Evolutionary conservation across 495 filamentous ascomycete species (phyloP).

Genomic region (Hypoxylon fuscum): DNA sequence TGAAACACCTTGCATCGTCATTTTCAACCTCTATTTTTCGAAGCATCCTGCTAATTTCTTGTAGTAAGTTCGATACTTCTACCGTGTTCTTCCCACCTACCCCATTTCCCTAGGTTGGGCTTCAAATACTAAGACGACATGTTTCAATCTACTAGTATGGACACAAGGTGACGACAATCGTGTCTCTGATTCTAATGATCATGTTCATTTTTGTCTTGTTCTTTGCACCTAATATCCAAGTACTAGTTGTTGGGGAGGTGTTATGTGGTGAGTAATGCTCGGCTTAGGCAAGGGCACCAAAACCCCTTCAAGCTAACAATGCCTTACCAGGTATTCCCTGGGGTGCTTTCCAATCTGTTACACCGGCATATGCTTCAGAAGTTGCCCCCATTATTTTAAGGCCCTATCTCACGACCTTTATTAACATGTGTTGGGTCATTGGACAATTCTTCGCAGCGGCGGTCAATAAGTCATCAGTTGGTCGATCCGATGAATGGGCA

Average conservation of each 20-base stretch:
- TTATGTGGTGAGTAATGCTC: slow-evolving; percentile 49
- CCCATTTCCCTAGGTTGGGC: too few species aligned
- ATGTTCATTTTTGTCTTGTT: slow-evolving; percentile 63
- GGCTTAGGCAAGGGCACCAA: too few species aligned
- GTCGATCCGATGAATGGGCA: slow-evolving; percentile 64
- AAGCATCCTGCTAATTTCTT: too few species aligned
- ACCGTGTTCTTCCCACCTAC: too few species aligned
- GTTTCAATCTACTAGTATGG: too few species aligned
- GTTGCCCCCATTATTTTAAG: slow-evolving; percentile 70
- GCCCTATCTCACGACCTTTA: slow-evolving; percentile 73
- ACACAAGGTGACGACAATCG: slow-evolving; percentile 49
- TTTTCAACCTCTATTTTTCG: too few species aligned
- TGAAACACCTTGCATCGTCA: too few species aligned
- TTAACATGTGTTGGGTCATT: slow-evolving; percentile 78
- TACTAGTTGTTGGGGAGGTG: slow-evolving; percentile 71
- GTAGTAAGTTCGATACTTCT: too few species aligned
- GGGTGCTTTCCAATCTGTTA: slow-evolving; percentile 69
- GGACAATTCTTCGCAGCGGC: slow-evolving; percentile 74
- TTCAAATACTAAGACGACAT: too few species aligned
- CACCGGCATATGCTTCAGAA: slow-evolving; percentile 75
- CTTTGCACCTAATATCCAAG: slow-evolving; percentile 68
- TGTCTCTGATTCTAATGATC: slow-evolving; percentile 54
- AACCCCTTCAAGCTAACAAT: slow-evolving; percentile 2
- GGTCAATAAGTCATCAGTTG: slow-evolving; percentile 65
- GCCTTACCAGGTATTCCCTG: slow-evolving; percentile 70